Base-by-base conservation (phyloP, 345 rosid species). In the Rhizophora apiculata region DNA sequence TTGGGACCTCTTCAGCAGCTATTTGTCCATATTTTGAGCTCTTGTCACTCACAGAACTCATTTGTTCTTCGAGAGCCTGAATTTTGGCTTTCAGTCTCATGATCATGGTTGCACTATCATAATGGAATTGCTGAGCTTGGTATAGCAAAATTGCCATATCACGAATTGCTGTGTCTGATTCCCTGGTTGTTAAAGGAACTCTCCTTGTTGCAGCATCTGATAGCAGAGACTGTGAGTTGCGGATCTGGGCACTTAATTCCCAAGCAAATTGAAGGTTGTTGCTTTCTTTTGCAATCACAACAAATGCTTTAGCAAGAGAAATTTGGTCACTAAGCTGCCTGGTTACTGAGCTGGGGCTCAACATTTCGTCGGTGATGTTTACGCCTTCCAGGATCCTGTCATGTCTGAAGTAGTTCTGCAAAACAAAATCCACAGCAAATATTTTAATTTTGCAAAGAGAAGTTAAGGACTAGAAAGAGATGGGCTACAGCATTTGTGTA, bases 221-320 rank as follows among this genome's bases (percentile, higher is more conserved):
- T 57, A 93, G 84, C 39, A 93, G 90, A 73, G 79, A 67, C 82
- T 90, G 98, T 2, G 92, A 90, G 71, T 84, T 88, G 54, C 96
- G 96, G 73, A 93, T 93, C 79, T 93, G 98, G 36, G 98, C 96
- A 74, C 98, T 90, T 69, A 93, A 74, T 64, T 90, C 98, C 98
- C 98, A 93, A 20, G 98, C 98, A 79, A 90, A 89, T 80, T 93
- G 98, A 49, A 90, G 87, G 71, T 93, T 93, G 74, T 79, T 93
- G 79, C 93, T 90, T 81, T 93, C 98, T 83, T 93, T 93, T 16
- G 96, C 96, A 71, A 93, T 93, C 70, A 88, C 96, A 21, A 93
- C 92, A 71, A 90, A 86, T 29, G 93, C 89, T 81, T 93, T 90
- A 58, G 98, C 98, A 60, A 93, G 93, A 69, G 91, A 80, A 49